Evolutionary conservation across 1,284 basidiomycete species (phyloP), one percentile per base, ranked within the genome.

Genomic region (Fomitopsis betulina): DNA sequence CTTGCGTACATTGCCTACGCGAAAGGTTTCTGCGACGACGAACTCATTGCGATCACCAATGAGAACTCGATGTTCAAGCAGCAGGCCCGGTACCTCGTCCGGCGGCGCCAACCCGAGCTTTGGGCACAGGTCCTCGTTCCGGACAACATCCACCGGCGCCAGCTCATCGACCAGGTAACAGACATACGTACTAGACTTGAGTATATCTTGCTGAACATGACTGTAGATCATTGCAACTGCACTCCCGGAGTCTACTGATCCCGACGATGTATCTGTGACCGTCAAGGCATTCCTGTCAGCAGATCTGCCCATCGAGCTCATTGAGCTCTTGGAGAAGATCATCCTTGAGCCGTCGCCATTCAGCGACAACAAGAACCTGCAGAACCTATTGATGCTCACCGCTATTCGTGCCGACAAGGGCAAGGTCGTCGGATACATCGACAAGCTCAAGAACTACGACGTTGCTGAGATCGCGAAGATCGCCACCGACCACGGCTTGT

Each of bases 31-130:
- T 99, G 97, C 71, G 97, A 99, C 67, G 95, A 99, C 12, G 97
- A 99, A 76, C 85, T 99, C 65, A 95, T 99, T 72, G 75, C 86
- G 35, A 96, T 99, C 74, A 99, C 97, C 57, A 99, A 99, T 73
- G 96, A 98, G 67, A 99, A 99, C 79, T 91, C 95, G 35, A 99
- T 99, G 97, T 99, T 97, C 85, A 99, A 99, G 79, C 96, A 99
- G 72, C 97, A 99, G 76, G 93, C 97, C 56, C 88, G 97, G 40
- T 99, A 99, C 77, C 87, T 99, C 62, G 94, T 98, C 71, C 98
- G 96, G 78, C 89, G 97, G 64, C 92, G 96, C 62, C 90, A 96
- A 64, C 86, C 93, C 25, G 96, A 99, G 64, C 87, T 99, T 49
- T 99, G 97, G 97, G 87, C 90, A 2, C 94, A 98, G 76, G 97